Evolutionary conservation across 2,329 filamentous ascomycete genomes (phyloP).

Genomic region (Pseudogymnoascus sp.): DNA sequence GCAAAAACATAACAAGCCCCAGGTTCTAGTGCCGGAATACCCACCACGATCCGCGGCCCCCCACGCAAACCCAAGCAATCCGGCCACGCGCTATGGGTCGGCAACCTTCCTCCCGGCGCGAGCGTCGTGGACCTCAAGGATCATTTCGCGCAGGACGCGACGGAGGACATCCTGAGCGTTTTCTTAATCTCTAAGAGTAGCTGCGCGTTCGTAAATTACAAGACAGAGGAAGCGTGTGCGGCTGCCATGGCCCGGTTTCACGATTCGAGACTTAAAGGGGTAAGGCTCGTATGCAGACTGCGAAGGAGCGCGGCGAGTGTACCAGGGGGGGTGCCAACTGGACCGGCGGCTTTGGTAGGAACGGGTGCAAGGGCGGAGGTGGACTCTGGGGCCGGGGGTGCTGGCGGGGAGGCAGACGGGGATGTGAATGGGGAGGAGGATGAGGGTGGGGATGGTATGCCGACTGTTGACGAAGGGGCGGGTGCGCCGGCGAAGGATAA

Average conservation of each 20-base stretch:
- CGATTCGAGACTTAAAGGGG: conserved; percentile 81
- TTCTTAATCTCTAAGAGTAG: conserved; percentile 97
- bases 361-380: conserved; percentile 28
- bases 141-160: conserved; percentile 76
- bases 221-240: conserved; percentile 67
- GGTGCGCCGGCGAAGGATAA: conserved; percentile 50
- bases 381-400: conserved; percentile 25
- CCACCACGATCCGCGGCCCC: conserved; percentile 50
- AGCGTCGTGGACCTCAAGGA: conserved; percentile 80
- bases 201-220: conserved; percentile 94
- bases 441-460: conserved; percentile 6
- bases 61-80: conserved; percentile 61
- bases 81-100: conserved; percentile 92
- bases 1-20: background rate
- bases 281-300: conserved; percentile 77
- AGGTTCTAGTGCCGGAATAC: conserved; percentile 33
- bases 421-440: conserved; percentile 13
- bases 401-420: conserved; percentile 11
- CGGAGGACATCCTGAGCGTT: conserved; percentile 72
- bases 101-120: conserved; percentile 81
- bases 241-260: conserved; percentile 79
- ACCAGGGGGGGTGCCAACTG: conserved; percentile 26
- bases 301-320: conserved; percentile 46
- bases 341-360: conserved; percentile 24
- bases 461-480: conserved; percentile 18